Evolutionary conservation across 73 alveolate genomes (phyloP).

Genomic region (Paramecium sexaurelia): DNA sequence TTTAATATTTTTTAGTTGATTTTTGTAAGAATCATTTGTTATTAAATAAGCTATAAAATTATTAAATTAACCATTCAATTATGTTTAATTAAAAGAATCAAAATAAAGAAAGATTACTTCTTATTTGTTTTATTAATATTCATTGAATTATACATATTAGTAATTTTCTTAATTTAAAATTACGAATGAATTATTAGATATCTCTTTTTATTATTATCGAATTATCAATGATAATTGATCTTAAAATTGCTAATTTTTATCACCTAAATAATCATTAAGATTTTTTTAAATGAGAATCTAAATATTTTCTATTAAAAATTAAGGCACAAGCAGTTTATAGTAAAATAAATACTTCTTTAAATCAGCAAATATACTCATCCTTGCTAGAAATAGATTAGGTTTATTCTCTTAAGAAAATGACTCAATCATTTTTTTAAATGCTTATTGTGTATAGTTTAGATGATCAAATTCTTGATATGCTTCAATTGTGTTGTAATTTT

Average conservation of each 20-base stretch:
- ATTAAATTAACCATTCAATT: not conserved
- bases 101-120: not conserved
- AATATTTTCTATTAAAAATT: not conserved
- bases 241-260: not conserved
- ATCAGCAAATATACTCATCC: slow-evolving; percentile 31
- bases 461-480: not conserved
- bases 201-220: not conserved
- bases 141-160: not conserved
- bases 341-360: slow-evolving; percentile 15
- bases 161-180: not conserved
- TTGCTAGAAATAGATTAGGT: not conserved
- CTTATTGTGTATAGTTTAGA: not conserved
- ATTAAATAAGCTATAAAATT: not conserved
- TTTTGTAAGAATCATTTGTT: not conserved
- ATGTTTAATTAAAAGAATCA: not conserved
- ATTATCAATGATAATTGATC: not conserved
- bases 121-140: not conserved
- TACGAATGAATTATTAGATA: not conserved
- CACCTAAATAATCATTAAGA: not conserved
- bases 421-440: not conserved
- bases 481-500: slow-evolving; percentile 20
- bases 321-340: not conserved
- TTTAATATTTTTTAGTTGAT: not conserved
- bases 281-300: not conserved
- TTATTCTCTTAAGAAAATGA: not conserved